Conservation (phyloP, 768 basidiomycete species). For the Mycena haematopus region DNA sequence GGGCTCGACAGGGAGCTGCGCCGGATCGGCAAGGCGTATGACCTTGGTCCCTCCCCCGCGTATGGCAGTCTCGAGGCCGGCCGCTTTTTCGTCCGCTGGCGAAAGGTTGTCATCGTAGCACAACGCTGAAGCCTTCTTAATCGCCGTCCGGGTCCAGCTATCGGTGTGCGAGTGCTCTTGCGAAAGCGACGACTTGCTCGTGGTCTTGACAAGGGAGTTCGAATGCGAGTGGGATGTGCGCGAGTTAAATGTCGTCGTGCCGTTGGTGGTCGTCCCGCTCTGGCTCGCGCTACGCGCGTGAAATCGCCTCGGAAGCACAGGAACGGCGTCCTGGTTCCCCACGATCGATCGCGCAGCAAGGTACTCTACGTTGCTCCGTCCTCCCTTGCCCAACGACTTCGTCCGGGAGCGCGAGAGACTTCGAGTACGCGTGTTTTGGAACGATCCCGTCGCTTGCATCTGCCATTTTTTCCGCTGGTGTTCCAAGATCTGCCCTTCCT, state of each 20-base stretch:
- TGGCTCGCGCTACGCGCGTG: slow-evolving; percentile 31
- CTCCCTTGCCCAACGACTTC: slow-evolving; percentile 51
- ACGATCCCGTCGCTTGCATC: slow-evolving; percentile 62
- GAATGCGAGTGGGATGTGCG: slow-evolving; percentile 42
- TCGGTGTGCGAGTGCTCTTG: slow-evolving; percentile 49
- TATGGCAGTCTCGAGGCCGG: slow-evolving; percentile 48
- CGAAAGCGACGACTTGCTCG: slow-evolving; percentile 43
- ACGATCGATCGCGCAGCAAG: slow-evolving; percentile 71
- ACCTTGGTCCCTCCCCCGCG: slow-evolving; percentile 47
- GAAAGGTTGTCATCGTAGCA: slow-evolving; percentile 28
- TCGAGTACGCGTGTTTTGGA: slow-evolving; percentile 69
- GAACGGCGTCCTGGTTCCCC: slow-evolving; percentile 66
- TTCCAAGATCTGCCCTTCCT: slow-evolving; percentile 66
- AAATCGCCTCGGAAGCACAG: slow-evolving; percentile 40
- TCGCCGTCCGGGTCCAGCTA: slow-evolving; percentile 50
- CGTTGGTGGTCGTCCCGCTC: slow-evolving; percentile 32
- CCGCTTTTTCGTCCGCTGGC: slow-evolving; percentile 32
- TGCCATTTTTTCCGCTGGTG: slow-evolving; percentile 73
- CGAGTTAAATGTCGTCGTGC: slow-evolving; percentile 27
- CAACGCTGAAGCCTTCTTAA: slow-evolving; percentile 46
- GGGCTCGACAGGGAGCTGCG: slow-evolving; percentile 39
- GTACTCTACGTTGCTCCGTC: slow-evolving; percentile 54
- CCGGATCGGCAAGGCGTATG: slow-evolving; percentile 52
- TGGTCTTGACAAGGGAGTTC: slow-evolving; percentile 45
- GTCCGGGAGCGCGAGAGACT: slow-evolving; percentile 68